Evolutionary conservation across 2,329 filamentous ascomycete genomes (phyloP).

Genomic region (Xylariaceae sp.): DNA sequence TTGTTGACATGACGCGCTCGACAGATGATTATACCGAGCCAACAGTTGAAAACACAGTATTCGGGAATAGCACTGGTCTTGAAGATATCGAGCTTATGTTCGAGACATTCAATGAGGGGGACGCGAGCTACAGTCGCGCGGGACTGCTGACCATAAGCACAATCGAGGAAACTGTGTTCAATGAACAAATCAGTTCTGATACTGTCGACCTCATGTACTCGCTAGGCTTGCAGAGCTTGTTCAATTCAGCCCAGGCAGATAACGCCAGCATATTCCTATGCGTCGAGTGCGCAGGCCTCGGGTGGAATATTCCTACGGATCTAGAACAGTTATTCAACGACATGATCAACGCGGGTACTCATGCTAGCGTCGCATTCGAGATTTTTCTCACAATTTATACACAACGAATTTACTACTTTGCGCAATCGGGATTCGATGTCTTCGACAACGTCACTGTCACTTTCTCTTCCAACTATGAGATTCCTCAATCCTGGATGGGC

Average conservation of each 20-base stretch:
- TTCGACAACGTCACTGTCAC: conserved; percentile 1
- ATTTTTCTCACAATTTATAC: not conserved
- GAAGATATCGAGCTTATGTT: not conserved
- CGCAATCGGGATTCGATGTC: not conserved
- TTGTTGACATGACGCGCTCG: not conserved
- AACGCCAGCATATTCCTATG: not conserved
- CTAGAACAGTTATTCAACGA: not conserved
- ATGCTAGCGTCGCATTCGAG: not conserved
- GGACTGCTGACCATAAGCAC: not conserved
- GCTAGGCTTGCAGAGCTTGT: not conserved
- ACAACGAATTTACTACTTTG: not conserved
- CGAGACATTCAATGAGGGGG: not conserved
- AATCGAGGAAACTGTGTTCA: not conserved
- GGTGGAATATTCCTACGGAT: not conserved
- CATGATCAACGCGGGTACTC: not conserved
- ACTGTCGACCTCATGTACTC: not conserved
- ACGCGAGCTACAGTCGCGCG: not conserved
- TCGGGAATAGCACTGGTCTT: not conserved
- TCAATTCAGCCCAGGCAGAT: not conserved
- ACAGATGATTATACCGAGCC: not conserved
- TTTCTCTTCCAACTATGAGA: conserved; percentile 2
- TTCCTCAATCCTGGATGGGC: conserved; percentile 1
- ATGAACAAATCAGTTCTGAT: not conserved
- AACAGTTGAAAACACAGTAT: not conserved
- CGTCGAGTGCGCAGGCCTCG: not conserved